phyloP scores from a whole-genome alignment of 1,284 basidiomycete species.

The Rhodotorula glutinis region DNA sequence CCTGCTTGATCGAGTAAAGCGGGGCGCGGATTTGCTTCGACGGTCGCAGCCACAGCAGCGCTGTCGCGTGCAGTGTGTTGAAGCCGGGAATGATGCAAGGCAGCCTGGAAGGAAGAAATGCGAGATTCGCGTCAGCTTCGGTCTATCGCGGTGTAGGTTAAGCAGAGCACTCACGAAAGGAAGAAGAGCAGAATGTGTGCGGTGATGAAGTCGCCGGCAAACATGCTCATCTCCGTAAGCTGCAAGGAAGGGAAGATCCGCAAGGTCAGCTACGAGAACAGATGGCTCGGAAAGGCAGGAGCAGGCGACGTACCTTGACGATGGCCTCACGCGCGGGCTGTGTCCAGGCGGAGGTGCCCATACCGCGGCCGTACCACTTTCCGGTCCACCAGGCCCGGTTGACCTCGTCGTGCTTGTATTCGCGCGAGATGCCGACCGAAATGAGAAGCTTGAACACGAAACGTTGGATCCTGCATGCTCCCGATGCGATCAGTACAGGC shows the following conservation, averaged over 20 bases:
- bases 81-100: constrained; percentile 74
- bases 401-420: constrained; percentile 96
- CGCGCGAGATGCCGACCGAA: constrained; percentile 83
- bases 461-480: constrained; percentile 78
- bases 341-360: constrained; percentile 81
- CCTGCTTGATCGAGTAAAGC: constrained; percentile 62
- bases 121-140: constrained; percentile 55
- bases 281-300: too few species aligned
- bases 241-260: background rate
- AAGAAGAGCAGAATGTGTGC: constrained; percentile 67
- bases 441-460: constrained; percentile 89
- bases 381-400: constrained; percentile 98
- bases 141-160: background rate
- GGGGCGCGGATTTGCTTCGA: constrained; percentile 80
- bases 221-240: constrained; percentile 53
- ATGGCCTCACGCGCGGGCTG: constrained; percentile 92
- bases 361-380: constrained; percentile 85
- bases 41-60: constrained; percentile 60
- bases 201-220: constrained; percentile 76
- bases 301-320: too few species aligned
- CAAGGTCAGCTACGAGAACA: background rate
- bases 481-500: background rate
- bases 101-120: background rate
- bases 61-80: constrained; percentile 83
- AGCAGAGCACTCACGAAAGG: constrained; percentile 48